A percentile compares a stretch with the other conserved stretches of the same genome.
phyloP scores from a whole-genome alignment of 257 asterid genomes.

The Scutellaria barbata region DNA sequence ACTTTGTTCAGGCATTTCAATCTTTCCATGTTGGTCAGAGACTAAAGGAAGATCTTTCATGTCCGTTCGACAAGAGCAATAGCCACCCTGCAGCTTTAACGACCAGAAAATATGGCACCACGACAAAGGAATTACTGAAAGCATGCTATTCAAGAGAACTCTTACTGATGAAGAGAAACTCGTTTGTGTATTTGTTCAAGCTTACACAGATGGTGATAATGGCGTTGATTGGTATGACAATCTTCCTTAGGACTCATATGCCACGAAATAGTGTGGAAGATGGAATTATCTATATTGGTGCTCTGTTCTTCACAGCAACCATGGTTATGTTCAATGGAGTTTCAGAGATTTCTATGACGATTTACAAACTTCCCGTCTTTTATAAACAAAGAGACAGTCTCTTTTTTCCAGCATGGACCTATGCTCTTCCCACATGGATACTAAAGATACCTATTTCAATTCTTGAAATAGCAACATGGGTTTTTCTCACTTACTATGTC shows the following conservation, averaged over 20 bases:
- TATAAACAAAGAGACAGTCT: constrained; percentile 55
- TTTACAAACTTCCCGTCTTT: constrained; percentile 54
- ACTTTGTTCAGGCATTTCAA: constrained; percentile 46
- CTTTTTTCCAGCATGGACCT: constrained; percentile 56
- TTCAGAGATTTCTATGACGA: constrained; percentile 45
- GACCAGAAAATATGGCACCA: constrained; percentile 43
- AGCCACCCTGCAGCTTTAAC: constrained; percentile 59
- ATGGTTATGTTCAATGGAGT: constrained; percentile 46
- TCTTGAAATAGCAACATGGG: constrained; percentile 46
- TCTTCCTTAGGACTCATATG: constrained; percentile 50
- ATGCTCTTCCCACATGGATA: constrained; percentile 51
- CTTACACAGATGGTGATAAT: constrained; percentile 30
- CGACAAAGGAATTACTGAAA: constrained; percentile 41
- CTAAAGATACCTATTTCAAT: constrained; percentile 47
- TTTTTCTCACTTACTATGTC: constrained; percentile 48
- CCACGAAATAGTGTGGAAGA: constrained; percentile 34
- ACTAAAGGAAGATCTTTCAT: constrained; percentile 36
- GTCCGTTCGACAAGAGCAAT: constrained; percentile 48
- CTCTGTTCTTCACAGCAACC: constrained; percentile 34
- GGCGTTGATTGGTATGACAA: constrained; percentile 44
- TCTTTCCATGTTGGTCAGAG: constrained; percentile 41
- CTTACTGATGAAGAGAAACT: constrained; percentile 59
- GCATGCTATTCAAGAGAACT: constrained; percentile 46
- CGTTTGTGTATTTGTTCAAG: constrained; percentile 44
- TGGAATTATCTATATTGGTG: constrained; percentile 39